Evolutionary conservation across 2,329 filamentous ascomycete genomes (phyloP).

Genomic region (Trichoderma hamatum): DNA sequence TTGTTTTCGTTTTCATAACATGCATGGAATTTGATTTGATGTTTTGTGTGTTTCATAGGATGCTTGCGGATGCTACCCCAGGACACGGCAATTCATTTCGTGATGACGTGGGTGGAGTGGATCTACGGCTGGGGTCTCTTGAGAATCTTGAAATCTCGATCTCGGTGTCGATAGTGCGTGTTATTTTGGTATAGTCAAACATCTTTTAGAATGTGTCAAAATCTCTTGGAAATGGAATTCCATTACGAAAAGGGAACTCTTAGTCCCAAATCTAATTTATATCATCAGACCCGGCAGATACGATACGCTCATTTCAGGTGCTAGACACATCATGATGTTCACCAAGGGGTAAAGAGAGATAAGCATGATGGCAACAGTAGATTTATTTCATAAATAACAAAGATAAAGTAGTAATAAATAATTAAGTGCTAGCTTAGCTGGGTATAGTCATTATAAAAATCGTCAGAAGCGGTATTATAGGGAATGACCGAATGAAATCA

Average conservation of each 20-base stretch:
- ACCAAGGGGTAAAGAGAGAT: background rate
- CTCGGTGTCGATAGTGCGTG: conserved; percentile 5
- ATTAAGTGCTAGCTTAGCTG: conserved; percentile 16
- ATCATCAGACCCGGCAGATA: background rate
- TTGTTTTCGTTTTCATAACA: background rate
- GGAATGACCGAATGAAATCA: background rate
- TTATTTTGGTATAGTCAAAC: background rate
- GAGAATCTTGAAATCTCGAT: background rate
- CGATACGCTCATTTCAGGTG: background rate
- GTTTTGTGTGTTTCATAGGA: background rate
- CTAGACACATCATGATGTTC: background rate
- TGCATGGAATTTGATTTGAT: background rate
- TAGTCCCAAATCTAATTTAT: background rate
- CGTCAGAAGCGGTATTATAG: conserved; percentile 4
- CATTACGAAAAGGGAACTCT: background rate
- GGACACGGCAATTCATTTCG: background rate
- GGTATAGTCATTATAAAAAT: conserved; percentile 19
- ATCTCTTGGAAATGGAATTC: background rate
- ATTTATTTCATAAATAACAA: background rate
- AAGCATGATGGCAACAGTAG: background rate
- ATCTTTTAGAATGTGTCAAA: too few relatives aligned
- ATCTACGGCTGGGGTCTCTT: background rate
- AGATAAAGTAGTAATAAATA: background rate
- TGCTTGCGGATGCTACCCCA: background rate
- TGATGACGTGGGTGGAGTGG: background rate